A percentile compares a stretch with the other conserved stretches of the same genome.
Evolutionary conservation across 495 filamentous ascomycete species (phyloP).

Genomic region (Neurospora sublineolata): DNA sequence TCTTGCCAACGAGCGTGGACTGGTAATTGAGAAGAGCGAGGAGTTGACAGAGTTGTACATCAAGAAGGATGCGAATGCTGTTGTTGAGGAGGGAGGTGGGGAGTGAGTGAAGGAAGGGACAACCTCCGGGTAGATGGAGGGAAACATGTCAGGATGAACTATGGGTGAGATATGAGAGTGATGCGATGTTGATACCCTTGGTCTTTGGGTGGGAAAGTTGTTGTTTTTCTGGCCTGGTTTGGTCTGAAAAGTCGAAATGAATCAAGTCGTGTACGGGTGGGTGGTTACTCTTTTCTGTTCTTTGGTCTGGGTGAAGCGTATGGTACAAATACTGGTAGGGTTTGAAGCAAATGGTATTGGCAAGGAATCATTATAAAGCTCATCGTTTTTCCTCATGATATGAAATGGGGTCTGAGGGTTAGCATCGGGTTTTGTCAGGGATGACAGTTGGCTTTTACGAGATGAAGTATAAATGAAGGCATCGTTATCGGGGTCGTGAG

Average conservation of each 20-base stretch:
- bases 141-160: no score
- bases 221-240: neutral
- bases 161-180: neutral
- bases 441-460: no score
- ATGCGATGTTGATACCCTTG: neutral
- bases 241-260: neutral
- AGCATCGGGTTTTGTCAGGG: no score
- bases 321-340: neutral
- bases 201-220: neutral
- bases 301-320: neutral
- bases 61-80: conserved; percentile 43
- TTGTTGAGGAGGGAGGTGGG: conserved; percentile 30
- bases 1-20: conserved; percentile 92
- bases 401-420: no score
- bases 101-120: neutral
- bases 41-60: conserved; percentile 47
- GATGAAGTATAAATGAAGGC: no score
- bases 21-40: conserved; percentile 52
- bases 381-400: neutral
- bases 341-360: neutral
- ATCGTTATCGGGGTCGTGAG: no score
- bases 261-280: neutral
- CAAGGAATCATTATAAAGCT: neutral
- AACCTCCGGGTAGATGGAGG: no score
- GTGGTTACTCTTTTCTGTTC: neutral